Evolutionary conservation across 2,329 filamentous ascomycete species (phyloP).

Genomic region (Neofusicoccum laricinum): DNA sequence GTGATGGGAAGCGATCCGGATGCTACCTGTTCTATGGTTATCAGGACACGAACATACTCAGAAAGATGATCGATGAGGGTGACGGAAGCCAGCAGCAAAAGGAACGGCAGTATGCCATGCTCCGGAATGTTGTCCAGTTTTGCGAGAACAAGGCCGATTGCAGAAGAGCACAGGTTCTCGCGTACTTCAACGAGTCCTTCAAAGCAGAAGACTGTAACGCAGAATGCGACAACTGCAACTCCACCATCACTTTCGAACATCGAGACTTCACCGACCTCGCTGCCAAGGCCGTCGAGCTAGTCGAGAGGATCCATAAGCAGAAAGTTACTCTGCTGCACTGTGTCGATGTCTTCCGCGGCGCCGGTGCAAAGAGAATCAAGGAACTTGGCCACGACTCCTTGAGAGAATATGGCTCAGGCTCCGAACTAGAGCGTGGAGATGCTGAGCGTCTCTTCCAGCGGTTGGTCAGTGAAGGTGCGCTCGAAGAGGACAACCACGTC

Average conservation of each 20-base stretch:
- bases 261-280: constrained; percentile 78
- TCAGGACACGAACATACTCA: constrained; percentile 68
- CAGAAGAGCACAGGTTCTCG: constrained; percentile 79
- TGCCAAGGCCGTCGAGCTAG: constrained; percentile 65
- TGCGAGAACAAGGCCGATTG: constrained; percentile 90
- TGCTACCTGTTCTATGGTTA: constrained; percentile 91
- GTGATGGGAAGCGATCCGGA: constrained; percentile 81
- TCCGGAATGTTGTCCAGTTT: constrained; percentile 79
- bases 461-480: constrained; percentile 69
- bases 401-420: constrained; percentile 66
- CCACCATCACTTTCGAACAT: constrained; percentile 65
- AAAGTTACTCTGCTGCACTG: constrained; percentile 75
- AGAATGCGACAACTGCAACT: constrained; percentile 86
- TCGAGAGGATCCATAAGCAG: constrained; percentile 55
- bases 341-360: constrained; percentile 79
- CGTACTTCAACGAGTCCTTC: constrained; percentile 93
- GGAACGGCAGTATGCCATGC: constrained; percentile 78
- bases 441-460: constrained; percentile 80
- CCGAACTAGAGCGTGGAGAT: constrained; percentile 68
- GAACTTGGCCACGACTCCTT: constrained; percentile 45
- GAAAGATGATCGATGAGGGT: constrained; percentile 78
- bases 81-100: constrained; percentile 62
- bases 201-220: constrained; percentile 66
- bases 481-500: constrained; percentile 67
- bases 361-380: constrained; percentile 58